A percentile compares a stretch with the other conserved stretches of the same genome.
Evolutionary conservation across 768 basidiomycete genomes (phyloP).

Genomic region (Hygrophoropsis aurantiaca): DNA sequence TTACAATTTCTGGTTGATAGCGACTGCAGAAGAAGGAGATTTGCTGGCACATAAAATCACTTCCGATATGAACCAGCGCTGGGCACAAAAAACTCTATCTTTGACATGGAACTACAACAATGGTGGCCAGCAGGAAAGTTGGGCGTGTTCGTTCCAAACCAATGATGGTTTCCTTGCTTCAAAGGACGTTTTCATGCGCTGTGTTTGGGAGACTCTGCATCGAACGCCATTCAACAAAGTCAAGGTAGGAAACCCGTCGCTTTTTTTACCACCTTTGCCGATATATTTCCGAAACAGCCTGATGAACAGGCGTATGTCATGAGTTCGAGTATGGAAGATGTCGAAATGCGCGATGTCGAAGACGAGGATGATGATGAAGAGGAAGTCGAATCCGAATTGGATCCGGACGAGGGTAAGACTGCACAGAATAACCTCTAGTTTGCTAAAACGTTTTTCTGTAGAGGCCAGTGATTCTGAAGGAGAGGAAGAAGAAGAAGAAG

Average conservation of each 20-base stretch:
- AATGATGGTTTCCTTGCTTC: conserved; percentile 59
- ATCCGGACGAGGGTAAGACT: conserved; percentile 55
- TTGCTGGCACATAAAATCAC: conserved; percentile 62
- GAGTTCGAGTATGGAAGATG: conserved; percentile 74
- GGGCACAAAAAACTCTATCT: conserved; percentile 60
- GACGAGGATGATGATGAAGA: conserved; percentile 81
- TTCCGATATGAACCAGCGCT: conserved; percentile 71
- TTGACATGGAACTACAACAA: conserved; percentile 87
- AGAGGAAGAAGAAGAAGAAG: conserved; percentile 45
- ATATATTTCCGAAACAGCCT: conserved; percentile 39
- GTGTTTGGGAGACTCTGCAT: conserved; percentile 81
- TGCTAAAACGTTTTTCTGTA: conserved; percentile 16
- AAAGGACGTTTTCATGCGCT: conserved; percentile 62
- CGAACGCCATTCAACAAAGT: conserved; percentile 73
- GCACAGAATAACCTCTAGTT: not conserved
- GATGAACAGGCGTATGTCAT: conserved; percentile 89
- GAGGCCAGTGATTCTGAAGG: conserved; percentile 44
- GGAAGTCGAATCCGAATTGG: conserved; percentile 68
- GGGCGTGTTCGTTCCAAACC: conserved; percentile 74
- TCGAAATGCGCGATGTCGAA: conserved; percentile 81
- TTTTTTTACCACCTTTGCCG: not conserved
- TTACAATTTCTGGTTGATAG: conserved; percentile 62
- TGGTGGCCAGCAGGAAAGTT: conserved; percentile 64
- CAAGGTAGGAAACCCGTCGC: conserved; percentile 49
- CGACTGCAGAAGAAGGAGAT: conserved; percentile 48